Evolutionary conservation across 345 rosid genomes (phyloP).

Genomic region (Arabis hirsuta): DNA sequence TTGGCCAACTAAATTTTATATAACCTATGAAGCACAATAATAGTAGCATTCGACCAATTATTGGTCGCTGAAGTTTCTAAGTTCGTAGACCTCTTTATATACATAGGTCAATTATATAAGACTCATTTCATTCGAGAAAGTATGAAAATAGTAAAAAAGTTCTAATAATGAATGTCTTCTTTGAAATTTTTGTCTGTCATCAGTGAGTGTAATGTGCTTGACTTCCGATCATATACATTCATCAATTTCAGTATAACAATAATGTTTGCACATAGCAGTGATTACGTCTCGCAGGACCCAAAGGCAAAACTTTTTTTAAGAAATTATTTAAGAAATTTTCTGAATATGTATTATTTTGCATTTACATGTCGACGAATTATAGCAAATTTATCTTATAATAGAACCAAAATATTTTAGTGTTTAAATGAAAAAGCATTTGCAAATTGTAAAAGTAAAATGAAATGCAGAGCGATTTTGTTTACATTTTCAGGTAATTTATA

Average conservation of each 20-base stretch:
- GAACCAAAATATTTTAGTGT: neutral
- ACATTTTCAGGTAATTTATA: no score
- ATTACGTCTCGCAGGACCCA: neutral
- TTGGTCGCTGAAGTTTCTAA: slow-evolving; percentile 35
- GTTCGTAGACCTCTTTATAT: slow-evolving; percentile 22
- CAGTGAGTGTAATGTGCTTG: slow-evolving; percentile 25
- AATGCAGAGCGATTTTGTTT: no score
- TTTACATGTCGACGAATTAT: neutral
- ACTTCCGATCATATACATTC: neutral
- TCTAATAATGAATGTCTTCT: slow-evolving; percentile 26
- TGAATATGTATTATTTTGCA: neutral
- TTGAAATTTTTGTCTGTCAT: slow-evolving; percentile 1
- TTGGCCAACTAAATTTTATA: slow-evolving; percentile 34
- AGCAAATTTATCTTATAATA: no score
- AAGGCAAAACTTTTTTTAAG: neutral
- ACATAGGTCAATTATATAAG: slow-evolving; percentile 25
- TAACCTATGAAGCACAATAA: slow-evolving; percentile 35
- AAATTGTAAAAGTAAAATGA: no score
- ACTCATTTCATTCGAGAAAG: slow-evolving; percentile 28
- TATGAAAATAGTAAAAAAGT: slow-evolving; percentile 26
- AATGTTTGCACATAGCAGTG: slow-evolving; percentile 7
- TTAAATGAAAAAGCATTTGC: no score
- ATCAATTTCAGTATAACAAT: slow-evolving; percentile 18
- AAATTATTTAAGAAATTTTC: neutral
- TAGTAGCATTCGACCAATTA: slow-evolving; percentile 43